These are phyloP conservation scores for Tricholomella constricta DNA, from an alignment of 768 basidiomycete genomes.

Conservation along the genomic window DNA sequence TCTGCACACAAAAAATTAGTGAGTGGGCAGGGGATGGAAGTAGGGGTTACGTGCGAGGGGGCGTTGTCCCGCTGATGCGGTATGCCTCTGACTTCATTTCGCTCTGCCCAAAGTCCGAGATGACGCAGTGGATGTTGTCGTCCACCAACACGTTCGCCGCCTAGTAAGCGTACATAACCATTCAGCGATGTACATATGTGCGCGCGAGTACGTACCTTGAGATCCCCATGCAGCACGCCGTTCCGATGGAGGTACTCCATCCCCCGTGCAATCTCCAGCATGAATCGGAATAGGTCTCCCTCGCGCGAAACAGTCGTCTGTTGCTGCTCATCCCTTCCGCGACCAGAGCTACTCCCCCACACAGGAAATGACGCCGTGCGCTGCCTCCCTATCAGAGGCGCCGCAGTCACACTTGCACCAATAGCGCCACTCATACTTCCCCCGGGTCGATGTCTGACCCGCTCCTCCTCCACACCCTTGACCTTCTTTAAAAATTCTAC, in stretches of 20 bases:
- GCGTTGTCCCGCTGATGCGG: conserved; percentile 53
- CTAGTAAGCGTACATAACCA: conserved; percentile 28
- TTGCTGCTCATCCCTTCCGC: not conserved
- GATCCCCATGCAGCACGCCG: conserved; percentile 76
- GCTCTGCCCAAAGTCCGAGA: conserved; percentile 84
- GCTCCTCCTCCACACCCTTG: conserved; percentile 10
- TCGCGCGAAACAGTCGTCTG: conserved; percentile 26
- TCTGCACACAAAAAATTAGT: conserved; percentile 30
- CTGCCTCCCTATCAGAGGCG: not conserved
- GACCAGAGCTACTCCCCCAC: not conserved
- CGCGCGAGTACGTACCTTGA: conserved; percentile 69
- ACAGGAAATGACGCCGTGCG: conserved; percentile 8
- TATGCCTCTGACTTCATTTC: conserved; percentile 76
- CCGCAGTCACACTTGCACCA: too few relatives aligned
- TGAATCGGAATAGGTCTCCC: conserved; percentile 56
- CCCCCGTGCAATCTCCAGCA: conserved; percentile 76
- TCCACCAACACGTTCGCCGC: conserved; percentile 79
- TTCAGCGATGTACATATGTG: not conserved
- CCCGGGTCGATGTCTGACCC: conserved; percentile 1
- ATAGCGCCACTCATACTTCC: too few relatives aligned
- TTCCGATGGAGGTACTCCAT: conserved; percentile 78
- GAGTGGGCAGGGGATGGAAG: too few relatives aligned
- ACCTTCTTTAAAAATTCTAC: conserved; percentile 55
- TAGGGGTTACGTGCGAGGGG: conserved; percentile 42
- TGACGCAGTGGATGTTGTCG: conserved; percentile 63